These are phyloP conservation scores for Bimuria novae-zelandiae DNA, from an alignment of 2,329 filamentous ascomycete species.

Conservation along the genomic window DNA sequence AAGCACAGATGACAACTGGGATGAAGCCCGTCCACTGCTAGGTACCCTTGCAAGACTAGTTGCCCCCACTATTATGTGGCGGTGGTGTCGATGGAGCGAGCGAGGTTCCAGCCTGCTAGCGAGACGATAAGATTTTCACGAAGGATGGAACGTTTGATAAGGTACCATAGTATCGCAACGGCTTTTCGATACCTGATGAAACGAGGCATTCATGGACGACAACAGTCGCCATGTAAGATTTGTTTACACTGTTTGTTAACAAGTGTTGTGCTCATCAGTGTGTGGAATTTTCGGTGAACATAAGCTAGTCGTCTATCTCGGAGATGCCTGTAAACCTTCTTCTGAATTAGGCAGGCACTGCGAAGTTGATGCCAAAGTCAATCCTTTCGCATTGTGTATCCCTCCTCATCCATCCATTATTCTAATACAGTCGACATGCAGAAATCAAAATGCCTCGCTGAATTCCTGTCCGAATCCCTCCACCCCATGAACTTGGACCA, in stretches of 20 bases:
- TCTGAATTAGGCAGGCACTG: constrained; percentile 1
- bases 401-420: constrained; percentile 4
- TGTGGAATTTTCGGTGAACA: background rate
- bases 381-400: background rate
- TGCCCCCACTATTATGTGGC: background rate
- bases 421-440: constrained; percentile 1
- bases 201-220: no score
- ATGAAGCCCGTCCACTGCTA: background rate
- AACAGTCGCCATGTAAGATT: background rate
- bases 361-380: background rate
- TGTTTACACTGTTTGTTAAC: no score
- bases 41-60: no score
- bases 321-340: background rate
- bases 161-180: background rate
- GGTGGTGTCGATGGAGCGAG: no score
- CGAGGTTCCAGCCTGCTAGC: background rate
- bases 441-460: background rate
- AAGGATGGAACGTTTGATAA: background rate
- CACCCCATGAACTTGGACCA: background rate
- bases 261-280: background rate
- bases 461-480: background rate
- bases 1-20: background rate
- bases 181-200: background rate
- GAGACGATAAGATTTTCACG: background rate
- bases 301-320: constrained; percentile 5